A percentile compares a stretch with the other conserved stretches of the same genome.
Evolutionary conservation across 2,329 filamentous ascomycete species (phyloP).

Genomic region (Ceratocystis eucalypticola): DNA sequence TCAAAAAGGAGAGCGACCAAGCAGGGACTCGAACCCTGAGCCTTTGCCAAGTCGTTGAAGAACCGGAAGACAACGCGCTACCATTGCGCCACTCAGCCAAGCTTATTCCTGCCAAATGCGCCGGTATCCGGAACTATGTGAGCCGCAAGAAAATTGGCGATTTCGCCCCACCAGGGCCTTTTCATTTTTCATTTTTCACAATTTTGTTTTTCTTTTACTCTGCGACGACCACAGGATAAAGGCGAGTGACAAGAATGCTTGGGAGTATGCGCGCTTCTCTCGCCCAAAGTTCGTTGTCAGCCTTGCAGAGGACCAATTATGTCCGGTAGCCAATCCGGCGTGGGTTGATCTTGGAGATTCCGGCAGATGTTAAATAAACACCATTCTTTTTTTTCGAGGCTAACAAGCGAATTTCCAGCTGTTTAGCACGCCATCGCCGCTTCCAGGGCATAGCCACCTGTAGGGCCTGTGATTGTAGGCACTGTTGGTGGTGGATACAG

Average conservation of each 20-base stretch:
- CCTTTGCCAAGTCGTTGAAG: constrained; percentile 18
- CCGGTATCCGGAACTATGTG: background rate
- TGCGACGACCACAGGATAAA: too few relatives aligned
- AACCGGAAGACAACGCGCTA: constrained; percentile 20
- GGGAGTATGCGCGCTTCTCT: too few relatives aligned
- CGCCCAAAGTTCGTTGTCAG: too few relatives aligned
- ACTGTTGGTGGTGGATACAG: background rate
- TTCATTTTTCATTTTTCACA: too few relatives aligned
- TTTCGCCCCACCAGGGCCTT: background rate
- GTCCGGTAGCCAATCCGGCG: too few relatives aligned
- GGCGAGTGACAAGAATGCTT: too few relatives aligned
- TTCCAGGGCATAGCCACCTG: background rate
- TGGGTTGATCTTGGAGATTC: too few relatives aligned
- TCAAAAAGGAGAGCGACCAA: constrained; percentile 15
- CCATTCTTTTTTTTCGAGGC: background rate
- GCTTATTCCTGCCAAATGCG: background rate
- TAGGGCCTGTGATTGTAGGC: background rate
- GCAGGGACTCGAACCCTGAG: constrained; percentile 20
- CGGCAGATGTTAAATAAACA: too few relatives aligned
- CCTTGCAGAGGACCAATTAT: too few relatives aligned
- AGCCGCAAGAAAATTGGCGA: background rate
- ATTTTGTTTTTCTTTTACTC: too few relatives aligned
- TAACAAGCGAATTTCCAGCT: background rate
- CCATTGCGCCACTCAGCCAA: constrained; percentile 20
- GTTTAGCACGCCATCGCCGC: constrained; percentile 6